Evolutionary conservation across 2,329 filamentous ascomycete species (phyloP), one percentile per base, ranked within the genome.

Genomic region (Alternaria rosae): DNA sequence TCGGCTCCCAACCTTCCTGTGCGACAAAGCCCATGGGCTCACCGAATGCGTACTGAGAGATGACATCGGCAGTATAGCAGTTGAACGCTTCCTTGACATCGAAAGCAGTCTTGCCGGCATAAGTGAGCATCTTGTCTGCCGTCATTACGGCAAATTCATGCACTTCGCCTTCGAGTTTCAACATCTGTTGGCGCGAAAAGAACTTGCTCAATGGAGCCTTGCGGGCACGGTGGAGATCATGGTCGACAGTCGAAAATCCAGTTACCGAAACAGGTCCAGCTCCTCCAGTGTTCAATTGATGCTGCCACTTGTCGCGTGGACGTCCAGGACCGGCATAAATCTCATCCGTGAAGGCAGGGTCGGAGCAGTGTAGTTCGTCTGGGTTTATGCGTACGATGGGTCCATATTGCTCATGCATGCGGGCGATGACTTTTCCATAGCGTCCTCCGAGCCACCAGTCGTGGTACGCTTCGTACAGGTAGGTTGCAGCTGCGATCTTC

Each of bases 391-490:
- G 71, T 12, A 69, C 64, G 12, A 69, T 64, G 17, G 66, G 66
- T 3, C 74, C 74, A 57, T 78, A 78, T 58, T 72, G 65, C 54
- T 74, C 64, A 51, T 80, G 78, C 70, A 79, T 74, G 9, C 67
- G 61, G 48, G 73, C 70, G 30, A 80, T 75, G 47, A 74, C 66
- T 54, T 68, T 77, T n/a, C 75, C 68, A 64, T 79, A 80, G 17
- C 70, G 70, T 25, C 77, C 76, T 6, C 69, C 47, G 3, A 68
- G 60, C 64, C 66, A 67, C 65, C 69, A 71, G 38, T 76, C 73
- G 43, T 74, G 70, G 62, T 75, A 76, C 8, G 70, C 70, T 55
- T 76, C 73, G 51, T 76, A 76, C 13, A 69, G 64, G 42, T 70
- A 72, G 7, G 69, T 70, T 21, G 61, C 65, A 25, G 73, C 72